Conservation (phyloP, 257 asterid species). For the Nicotiana attenuata region DNA sequence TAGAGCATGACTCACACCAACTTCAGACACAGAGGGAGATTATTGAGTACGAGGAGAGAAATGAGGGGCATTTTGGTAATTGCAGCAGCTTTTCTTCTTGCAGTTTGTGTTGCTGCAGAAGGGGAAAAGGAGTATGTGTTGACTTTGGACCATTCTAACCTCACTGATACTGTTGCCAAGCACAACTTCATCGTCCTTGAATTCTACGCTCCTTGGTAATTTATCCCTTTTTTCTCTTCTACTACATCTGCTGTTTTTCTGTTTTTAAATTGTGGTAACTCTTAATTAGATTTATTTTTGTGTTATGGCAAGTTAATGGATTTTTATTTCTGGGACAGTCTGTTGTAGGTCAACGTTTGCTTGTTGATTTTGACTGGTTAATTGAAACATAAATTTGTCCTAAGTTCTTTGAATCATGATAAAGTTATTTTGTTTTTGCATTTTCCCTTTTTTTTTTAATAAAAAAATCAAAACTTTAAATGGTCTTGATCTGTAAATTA, state of each 20-base stretch:
- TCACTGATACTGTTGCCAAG: constrained; percentile 42
- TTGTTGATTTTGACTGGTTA: not conserved
- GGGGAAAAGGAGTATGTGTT: constrained; percentile 54
- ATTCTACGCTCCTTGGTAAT: constrained; percentile 77
- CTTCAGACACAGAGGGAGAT: not conserved
- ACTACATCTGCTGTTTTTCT: not conserved
- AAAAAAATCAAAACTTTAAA: no score
- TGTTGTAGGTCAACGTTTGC: not conserved
- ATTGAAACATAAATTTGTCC: not conserved
- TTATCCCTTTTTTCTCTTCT: not conserved
- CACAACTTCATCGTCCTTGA: constrained; percentile 63
- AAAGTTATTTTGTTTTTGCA: no score
- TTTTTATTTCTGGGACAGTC: not conserved
- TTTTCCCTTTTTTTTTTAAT: no score
- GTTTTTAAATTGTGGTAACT: not conserved
- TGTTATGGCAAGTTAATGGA: not conserved
- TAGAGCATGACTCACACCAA: not conserved
- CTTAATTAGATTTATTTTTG: not conserved
- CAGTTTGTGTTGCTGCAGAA: constrained; percentile 20
- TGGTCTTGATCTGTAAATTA: not conserved
- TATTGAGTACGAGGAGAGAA: not conserved
- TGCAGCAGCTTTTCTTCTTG: constrained; percentile 19
- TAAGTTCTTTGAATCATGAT: no score
- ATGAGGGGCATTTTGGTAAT: constrained; percentile 20
- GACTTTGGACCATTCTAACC: constrained; percentile 65